phyloP scores from a whole-genome alignment of 148 eudicot genomes.

The Diospyros kaki region DNA sequence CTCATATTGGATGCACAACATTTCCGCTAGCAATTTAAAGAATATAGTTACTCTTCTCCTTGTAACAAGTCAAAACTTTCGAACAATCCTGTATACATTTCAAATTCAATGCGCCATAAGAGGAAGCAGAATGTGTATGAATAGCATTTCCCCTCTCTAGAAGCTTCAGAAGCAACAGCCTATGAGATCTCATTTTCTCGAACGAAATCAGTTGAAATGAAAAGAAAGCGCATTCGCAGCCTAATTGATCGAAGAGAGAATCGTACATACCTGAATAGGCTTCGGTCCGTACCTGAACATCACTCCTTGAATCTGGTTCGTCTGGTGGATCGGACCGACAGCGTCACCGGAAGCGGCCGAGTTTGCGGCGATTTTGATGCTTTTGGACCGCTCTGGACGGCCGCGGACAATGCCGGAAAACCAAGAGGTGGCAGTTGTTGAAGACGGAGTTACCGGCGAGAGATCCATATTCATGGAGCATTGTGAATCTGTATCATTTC shows the following conservation, averaged over 20 bases:
- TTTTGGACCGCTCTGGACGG: slow-evolving; percentile 38
- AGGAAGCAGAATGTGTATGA: too few species aligned
- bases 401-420: slow-evolving; percentile 58
- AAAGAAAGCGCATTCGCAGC: too few species aligned
- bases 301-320: slow-evolving; percentile 75
- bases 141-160: too few species aligned
- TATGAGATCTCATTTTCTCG: slow-evolving; percentile 2
- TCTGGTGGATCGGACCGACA: slow-evolving; percentile 47
- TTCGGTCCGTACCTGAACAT: slow-evolving; percentile 91
- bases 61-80: too few species aligned
- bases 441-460: slow-evolving; percentile 15
- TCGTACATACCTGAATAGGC: slow-evolving; percentile 54
- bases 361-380: slow-evolving; percentile 21
- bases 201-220: neutral
- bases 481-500: too few species aligned
- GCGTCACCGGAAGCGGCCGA: slow-evolving; percentile 14
- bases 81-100: too few species aligned
- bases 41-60: too few species aligned
- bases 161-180: too few species aligned
- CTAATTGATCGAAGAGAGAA: too few species aligned
- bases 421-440: slow-evolving; percentile 41
- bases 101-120: too few species aligned
- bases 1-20: too few species aligned
- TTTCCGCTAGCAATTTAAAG: too few species aligned
- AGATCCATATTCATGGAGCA: slow-evolving; percentile 22